Evolutionary conservation across 768 basidiomycete species (phyloP), one percentile per base, ranked within the genome.

Genomic region (Fomitopsis pulvina): DNA sequence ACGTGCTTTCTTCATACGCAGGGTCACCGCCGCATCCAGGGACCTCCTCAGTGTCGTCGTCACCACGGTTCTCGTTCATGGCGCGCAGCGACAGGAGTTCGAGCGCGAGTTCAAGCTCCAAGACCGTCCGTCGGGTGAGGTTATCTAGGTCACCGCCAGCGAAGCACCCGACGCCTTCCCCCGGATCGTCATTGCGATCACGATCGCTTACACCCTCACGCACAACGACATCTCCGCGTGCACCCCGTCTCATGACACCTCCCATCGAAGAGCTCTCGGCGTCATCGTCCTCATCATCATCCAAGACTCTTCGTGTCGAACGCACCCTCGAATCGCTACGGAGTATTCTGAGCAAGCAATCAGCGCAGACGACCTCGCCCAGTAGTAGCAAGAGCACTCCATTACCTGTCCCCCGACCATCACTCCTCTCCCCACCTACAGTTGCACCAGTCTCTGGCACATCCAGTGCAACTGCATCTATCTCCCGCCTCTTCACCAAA

Each of bases 401-500:
- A 1, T 63, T 73, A 50, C 56, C 73, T 60, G 71, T 52, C 9
- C 61, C 63, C 14, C 49, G 72, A 29, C 68, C 78, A 48, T 25
- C 63, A n/a, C 55, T 59, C 63, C 50, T 74, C 62, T 67, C 66
- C 3, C 74, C 78, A 2, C 81, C 85, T 1, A 70, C 73, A 9
- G 78, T 79, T 9, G 60, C 65, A 1, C 70, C 83, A 5, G 67
- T 73, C 21, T 71, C 77, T 4, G 73, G 77, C n/a, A 83, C 84
- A 3, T 86, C 84, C 3, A 85, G 71, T 4, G 83, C 88, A 1
- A 91, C 88, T 1, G 88, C 87, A 1, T 85, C 82, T 25, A 73
- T 91, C 42, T 87, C 86, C 21, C 74, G 83, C n/a, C 74, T 90
- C 12, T 85, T 83, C 57, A 87, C 85, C 0, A 83, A 81, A 53